phyloP scores from a whole-genome alignment of 2,329 filamentous ascomycete species.

The Falciphora oryzae region DNA sequence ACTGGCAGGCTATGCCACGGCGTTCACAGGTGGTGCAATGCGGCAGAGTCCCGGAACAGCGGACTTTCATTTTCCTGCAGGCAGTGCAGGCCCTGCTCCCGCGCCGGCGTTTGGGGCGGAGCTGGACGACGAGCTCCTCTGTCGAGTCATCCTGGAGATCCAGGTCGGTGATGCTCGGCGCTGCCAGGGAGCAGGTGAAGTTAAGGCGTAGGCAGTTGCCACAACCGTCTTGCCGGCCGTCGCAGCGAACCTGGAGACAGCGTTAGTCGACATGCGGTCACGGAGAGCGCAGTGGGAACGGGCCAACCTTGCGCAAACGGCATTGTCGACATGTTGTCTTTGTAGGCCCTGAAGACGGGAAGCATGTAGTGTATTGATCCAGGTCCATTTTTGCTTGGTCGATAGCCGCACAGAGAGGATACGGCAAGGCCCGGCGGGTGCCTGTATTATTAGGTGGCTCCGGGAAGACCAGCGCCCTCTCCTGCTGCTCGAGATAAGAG shows the following conservation, averaged over 20 bases:
- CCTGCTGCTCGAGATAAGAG: no score
- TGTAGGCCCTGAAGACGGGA: conserved; percentile 13
- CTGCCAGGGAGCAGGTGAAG: conserved; percentile 29
- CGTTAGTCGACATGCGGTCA: not conserved
- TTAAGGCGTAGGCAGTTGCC: conserved; percentile 28
- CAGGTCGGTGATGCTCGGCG: conserved; percentile 13
- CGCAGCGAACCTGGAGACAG: conserved; percentile 21
- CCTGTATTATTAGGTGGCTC: not conserved
- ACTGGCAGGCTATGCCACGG: conserved; percentile 16
- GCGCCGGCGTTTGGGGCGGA: conserved; percentile 21
- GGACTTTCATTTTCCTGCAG: conserved; percentile 22
- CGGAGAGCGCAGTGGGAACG: not conserved
- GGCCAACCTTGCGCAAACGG: conserved; percentile 17
- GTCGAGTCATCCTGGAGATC: not conserved
- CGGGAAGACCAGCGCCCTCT: no score
- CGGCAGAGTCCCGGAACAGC: conserved; percentile 19
- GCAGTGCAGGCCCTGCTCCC: conserved; percentile 20
- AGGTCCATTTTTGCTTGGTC: conserved; percentile 4
- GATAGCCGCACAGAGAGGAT: not conserved
- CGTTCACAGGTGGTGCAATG: conserved; percentile 19
- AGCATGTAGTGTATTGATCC: conserved; percentile 17
- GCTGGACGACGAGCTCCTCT: conserved; percentile 13
- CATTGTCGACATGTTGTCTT: conserved; percentile 22
- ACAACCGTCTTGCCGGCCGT: conserved; percentile 24
- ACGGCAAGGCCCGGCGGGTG: not conserved